These are phyloP conservation scores for Metarhizium robertsii DNA, from an alignment of 2,329 filamentous ascomycete genomes.

Conservation along the genomic window DNA sequence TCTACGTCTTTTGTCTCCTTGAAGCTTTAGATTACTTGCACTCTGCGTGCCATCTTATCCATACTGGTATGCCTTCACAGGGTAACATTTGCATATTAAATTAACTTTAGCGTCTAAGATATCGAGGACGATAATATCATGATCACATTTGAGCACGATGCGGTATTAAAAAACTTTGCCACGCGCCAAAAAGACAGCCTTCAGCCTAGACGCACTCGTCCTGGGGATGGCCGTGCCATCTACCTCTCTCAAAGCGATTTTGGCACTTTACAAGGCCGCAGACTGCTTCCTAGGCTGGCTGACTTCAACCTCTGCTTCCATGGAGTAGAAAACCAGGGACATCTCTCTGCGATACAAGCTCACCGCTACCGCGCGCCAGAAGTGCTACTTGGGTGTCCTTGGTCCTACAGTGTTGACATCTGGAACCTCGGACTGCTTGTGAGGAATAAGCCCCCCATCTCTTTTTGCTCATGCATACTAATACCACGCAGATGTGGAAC, in stretches of 20 bases:
- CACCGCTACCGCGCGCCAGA: conserved; percentile 15
- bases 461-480: background rate
- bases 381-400: conserved; percentile 14
- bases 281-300: conserved; percentile 9
- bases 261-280: conserved; percentile 7
- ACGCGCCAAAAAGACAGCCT: background rate
- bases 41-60: conserved; percentile 10
- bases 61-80: conserved; percentile 10
- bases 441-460: background rate
- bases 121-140: conserved; percentile 16
- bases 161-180: conserved; percentile 8
- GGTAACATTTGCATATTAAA: background rate
- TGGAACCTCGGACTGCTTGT: conserved; percentile 14
- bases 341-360: conserved; percentile 13
- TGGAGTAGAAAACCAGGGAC: conserved; percentile 4
- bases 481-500: conserved; percentile 15
- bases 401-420: conserved; percentile 12
- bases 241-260: conserved; percentile 12
- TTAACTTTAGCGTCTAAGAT: conserved; percentile 5
- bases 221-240: conserved; percentile 7
- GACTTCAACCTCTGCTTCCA: conserved; percentile 12
- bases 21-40: conserved; percentile 13
- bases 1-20: conserved; percentile 2
- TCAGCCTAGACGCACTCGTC: conserved; percentile 6
- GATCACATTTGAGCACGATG: conserved; percentile 11